These are phyloP conservation scores for Rhodotorula kratochvilovae DNA, from an alignment of 768 basidiomycete genomes.

Conservation along the genomic window DNA sequence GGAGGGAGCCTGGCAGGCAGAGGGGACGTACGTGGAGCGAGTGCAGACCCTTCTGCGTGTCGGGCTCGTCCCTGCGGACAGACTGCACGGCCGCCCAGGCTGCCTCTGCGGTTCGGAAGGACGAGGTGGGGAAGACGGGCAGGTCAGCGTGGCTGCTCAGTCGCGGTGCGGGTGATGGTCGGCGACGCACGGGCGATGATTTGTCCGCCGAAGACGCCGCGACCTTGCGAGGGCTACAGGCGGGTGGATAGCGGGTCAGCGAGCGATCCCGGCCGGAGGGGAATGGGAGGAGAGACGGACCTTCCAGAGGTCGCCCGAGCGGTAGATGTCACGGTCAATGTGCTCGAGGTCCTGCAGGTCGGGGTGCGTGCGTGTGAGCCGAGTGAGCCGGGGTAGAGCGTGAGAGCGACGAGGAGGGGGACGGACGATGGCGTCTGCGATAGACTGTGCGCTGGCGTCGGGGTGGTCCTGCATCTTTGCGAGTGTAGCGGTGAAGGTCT, in stretches of 20 bases:
- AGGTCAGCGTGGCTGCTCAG: neutral
- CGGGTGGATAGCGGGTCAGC: neutral
- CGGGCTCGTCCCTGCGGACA: constrained; percentile 31
- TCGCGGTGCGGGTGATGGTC: too few species aligned
- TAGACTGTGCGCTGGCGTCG: constrained; percentile 6
- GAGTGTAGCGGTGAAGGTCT: too few species aligned
- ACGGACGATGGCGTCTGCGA: constrained; percentile 28
- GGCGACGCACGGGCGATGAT: constrained; percentile 37
- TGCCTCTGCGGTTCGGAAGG: constrained; percentile 12
- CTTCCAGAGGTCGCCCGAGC: constrained; percentile 38
- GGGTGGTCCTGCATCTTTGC: neutral
- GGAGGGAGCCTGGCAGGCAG: too few species aligned
- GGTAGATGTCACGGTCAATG: constrained; percentile 38
- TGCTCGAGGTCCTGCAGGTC: constrained; percentile 30
- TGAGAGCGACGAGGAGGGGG: neutral
- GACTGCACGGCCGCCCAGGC: constrained; percentile 39
- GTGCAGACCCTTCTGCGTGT: constrained; percentile 33
- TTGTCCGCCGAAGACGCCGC: constrained; percentile 41
- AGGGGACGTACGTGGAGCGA: constrained; percentile 31
- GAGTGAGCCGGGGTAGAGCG: too few species aligned
- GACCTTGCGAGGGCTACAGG: constrained; percentile 3
- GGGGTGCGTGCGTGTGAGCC: too few species aligned
- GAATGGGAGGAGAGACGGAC: neutral
- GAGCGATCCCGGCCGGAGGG: neutral
- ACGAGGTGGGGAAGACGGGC: neutral